Conservation (phyloP, 2,329 filamentous ascomycete species). For the Colletotrichum costaricense region DNA sequence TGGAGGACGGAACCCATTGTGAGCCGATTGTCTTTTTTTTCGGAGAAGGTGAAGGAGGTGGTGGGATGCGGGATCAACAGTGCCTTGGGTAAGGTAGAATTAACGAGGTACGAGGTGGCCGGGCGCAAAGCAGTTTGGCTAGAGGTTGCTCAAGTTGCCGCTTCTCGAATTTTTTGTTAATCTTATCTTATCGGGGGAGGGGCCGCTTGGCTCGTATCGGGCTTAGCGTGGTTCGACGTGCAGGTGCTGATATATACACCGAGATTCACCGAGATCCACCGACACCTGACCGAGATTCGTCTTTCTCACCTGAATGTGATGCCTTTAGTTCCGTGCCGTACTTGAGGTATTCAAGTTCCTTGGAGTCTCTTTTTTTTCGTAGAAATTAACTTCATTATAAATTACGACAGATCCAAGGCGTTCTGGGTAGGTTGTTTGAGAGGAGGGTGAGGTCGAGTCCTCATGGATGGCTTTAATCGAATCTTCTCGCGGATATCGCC, state of each 20-base stretch:
- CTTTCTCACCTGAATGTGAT: no score
- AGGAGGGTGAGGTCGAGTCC: no score
- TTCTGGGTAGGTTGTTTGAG: no score
- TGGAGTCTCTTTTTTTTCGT: no score
- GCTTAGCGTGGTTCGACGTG: background rate
- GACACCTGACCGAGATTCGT: no score
- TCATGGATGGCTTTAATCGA: no score
- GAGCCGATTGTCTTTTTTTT: conserved; percentile 21
- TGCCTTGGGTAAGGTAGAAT: background rate
- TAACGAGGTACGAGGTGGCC: background rate
- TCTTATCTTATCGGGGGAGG: conserved; percentile 33
- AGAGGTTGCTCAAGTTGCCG: background rate
- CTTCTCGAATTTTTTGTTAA: conserved; percentile 31
- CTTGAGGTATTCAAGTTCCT: no score
- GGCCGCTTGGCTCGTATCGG: background rate
- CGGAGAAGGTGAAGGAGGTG: background rate
- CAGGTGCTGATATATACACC: background rate
- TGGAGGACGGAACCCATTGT: conserved; percentile 84
- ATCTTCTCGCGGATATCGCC: no score
- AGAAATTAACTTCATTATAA: no score
- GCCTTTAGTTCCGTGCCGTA: no score
- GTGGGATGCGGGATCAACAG: background rate
- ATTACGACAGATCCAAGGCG: no score
- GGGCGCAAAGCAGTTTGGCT: background rate
- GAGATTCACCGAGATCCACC: background rate